Evolutionary conservation across 176 grass and related monocot genomes (phyloP).

Genomic region (Eragrostis curvula): DNA sequence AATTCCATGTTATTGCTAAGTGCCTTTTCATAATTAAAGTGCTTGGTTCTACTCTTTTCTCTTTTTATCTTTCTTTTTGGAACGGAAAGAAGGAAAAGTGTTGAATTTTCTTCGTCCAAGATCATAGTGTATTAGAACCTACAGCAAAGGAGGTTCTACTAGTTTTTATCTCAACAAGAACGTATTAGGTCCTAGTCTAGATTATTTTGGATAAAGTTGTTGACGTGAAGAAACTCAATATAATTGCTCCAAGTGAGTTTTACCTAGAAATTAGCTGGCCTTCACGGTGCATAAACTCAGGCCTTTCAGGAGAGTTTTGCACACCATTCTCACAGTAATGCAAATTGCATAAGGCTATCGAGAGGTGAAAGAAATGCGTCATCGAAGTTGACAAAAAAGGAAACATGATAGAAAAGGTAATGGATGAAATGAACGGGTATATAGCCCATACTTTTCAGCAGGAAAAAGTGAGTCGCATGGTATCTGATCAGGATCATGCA

Average conservation of each 20-base stretch:
- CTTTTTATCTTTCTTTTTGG: background rate
- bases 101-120: background rate
- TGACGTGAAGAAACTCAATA: background rate
- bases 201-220: background rate
- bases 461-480: background rate
- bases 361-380: background rate
- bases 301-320: background rate
- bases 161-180: no score
- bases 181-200: no score
- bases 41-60: background rate
- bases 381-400: background rate
- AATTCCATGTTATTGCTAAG: background rate
- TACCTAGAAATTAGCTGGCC: no score
- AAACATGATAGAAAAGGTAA: background rate
- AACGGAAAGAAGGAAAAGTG: background rate
- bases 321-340: background rate
- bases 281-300: no score
- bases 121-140: no score
- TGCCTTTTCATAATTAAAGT: background rate
- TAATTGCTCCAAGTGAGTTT: no score
- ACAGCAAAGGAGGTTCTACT: no score
- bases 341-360: background rate
- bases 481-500: conserved; percentile 23
- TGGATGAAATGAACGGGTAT: background rate
- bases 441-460: background rate